A percentile compares a stretch with the other conserved stretches of the same genome.
Conservation (phyloP, 2,329 filamentous ascomycete genomes). For the Domatiomyces globalis region DNA sequence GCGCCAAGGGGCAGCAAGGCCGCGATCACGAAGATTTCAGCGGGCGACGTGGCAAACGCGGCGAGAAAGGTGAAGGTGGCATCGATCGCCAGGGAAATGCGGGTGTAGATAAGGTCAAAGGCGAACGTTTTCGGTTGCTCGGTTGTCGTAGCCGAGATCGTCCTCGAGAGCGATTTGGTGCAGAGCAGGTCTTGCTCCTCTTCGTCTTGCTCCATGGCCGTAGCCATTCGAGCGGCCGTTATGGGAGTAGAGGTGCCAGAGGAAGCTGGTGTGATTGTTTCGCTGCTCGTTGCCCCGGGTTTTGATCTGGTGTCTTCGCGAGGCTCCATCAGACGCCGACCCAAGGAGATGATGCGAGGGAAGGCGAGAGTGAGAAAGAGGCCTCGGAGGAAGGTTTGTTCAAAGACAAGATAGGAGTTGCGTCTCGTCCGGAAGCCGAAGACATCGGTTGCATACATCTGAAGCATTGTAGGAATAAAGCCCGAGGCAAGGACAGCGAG, state of each 20-base stretch:
- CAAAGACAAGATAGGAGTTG: slow-evolving; percentile 45
- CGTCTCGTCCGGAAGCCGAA: slow-evolving; percentile 43
- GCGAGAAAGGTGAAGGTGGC: slow-evolving; percentile 49
- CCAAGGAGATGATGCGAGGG: slow-evolving; percentile 38
- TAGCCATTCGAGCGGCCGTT: background rate
- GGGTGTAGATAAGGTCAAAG: slow-evolving; percentile 55
- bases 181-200: slow-evolving; percentile 21
- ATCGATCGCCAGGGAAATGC: slow-evolving; percentile 52
- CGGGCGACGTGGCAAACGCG: slow-evolving; percentile 46
- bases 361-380: slow-evolving; percentile 43
- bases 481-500: slow-evolving; percentile 53
- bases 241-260: background rate
- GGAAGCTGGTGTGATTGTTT: slow-evolving; percentile 1
- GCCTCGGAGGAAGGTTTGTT: slow-evolving; percentile 41
- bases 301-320: background rate
- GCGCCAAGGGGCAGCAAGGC: slow-evolving; percentile 53
- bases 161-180: slow-evolving; percentile 4
- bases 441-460: slow-evolving; percentile 44
- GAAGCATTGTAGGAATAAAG: slow-evolving; percentile 48
- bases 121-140: slow-evolving; percentile 36
- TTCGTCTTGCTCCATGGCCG: slow-evolving; percentile 4
- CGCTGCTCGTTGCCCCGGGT: background rate
- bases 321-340: slow-evolving; percentile 23
- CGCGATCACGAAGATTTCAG: slow-evolving; percentile 56
- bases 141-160: background rate